These are phyloP conservation scores for Yamadazyma jaroonii DNA, from an alignment of 1,139 yeast genomes.

Conservation along the genomic window DNA sequence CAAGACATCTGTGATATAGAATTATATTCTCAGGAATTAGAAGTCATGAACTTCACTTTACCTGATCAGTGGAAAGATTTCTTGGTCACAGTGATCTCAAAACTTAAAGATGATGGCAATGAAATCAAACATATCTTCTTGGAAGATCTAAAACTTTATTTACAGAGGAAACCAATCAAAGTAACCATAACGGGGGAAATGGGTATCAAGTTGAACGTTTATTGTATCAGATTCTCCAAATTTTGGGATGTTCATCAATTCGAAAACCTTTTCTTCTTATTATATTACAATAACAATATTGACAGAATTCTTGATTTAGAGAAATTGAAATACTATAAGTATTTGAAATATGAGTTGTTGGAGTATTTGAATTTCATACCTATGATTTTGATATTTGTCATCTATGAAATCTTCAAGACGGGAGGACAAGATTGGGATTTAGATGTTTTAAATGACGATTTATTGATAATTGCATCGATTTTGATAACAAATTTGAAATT, in stretches of 20 bases:
- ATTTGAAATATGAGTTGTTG: conserved; percentile 10
- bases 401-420: conserved; percentile 7
- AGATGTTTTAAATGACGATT: conserved; percentile 1
- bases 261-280: conserved; percentile 11
- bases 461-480: conserved; percentile 7
- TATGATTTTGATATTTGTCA: conserved; percentile 8
- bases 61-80: conserved; percentile 11
- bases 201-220: conserved; percentile 2
- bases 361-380: conserved; percentile 12
- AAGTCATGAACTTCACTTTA: conserved; percentile 7
- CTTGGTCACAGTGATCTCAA: neutral
- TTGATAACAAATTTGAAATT: conserved; percentile 6
- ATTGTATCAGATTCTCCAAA: conserved; percentile 6
- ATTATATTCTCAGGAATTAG: conserved; percentile 9
- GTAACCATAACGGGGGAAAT: neutral
- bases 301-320: conserved; percentile 5
- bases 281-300: conserved; percentile 7
- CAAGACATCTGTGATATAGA: conserved; percentile 5
- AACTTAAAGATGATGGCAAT: neutral
- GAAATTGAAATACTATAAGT: conserved; percentile 4
- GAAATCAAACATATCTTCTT: conserved; percentile 2
- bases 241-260: conserved; percentile 11
- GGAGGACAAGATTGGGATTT: conserved; percentile 6
- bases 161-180: conserved; percentile 3
- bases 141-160: conserved; percentile 7